A percentile compares a stretch with the other conserved stretches of the same genome.
Conservation (phyloP, 208 protist species). For the Willaertia magna region DNA sequence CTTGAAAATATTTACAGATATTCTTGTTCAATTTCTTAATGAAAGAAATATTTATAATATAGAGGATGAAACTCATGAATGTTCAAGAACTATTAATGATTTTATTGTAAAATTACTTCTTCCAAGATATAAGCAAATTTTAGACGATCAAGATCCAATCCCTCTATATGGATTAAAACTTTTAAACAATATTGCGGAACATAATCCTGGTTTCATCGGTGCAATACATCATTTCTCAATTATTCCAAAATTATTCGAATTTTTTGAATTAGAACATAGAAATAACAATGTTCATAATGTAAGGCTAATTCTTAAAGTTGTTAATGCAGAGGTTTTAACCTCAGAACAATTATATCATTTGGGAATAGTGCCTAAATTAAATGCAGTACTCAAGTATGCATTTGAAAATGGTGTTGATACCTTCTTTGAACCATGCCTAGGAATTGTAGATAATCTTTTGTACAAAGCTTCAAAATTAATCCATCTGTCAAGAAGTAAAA, state of each 20-base stretch:
- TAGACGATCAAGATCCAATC: constrained; percentile 55
- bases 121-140: constrained; percentile 36
- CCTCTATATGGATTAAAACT: constrained; percentile 64
- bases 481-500: not conserved
- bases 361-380: constrained; percentile 16
- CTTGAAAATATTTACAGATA: constrained; percentile 26
- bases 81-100: constrained; percentile 5
- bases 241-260: constrained; percentile 33
- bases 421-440: constrained; percentile 26
- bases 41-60: not conserved
- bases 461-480: not conserved
- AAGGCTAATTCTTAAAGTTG: constrained; percentile 18
- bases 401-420: constrained; percentile 24
- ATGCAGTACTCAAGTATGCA: constrained; percentile 17
- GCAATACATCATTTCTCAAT: constrained; percentile 24
- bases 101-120: constrained; percentile 20
- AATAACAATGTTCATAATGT: constrained; percentile 35
- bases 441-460: not conserved
- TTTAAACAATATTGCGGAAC: constrained; percentile 32
- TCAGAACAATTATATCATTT: constrained; percentile 8
- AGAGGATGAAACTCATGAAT: not conserved
- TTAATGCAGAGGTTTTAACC: constrained; percentile 7
- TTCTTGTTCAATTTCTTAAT: constrained; percentile 17
- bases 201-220: constrained; percentile 25
- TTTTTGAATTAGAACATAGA: constrained; percentile 38